Evolutionary conservation across 108 stramenopile genomes (phyloP), one percentile per base, ranked within the genome.

Genomic region (Stephanodiscus minutulus): DNA sequence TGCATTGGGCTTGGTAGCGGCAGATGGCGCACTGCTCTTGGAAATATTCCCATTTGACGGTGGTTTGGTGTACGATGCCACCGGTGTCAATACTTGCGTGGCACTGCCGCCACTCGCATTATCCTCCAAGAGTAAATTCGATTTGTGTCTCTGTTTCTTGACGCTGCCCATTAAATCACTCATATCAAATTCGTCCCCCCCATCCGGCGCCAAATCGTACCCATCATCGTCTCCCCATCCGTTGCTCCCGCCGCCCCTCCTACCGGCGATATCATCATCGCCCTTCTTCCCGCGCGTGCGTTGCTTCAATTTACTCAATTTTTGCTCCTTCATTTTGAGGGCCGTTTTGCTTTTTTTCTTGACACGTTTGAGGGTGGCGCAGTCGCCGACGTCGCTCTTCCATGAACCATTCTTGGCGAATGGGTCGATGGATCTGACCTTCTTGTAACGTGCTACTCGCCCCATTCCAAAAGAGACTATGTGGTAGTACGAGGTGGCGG

Each of bases 401-500:
- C 81, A 76, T 7, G 55, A 55, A 13, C 64, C 48, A 27, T 66
- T 65, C 55, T 77, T 82, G 17, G 81, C 70, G 62, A 82, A 82
- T 47, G 81, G 81, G 47, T 82, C 81, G 76, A 82, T 55, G n/a
- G 81, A 72, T 62, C 72, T 77, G 52, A 82, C 65, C 35, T 82
- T 82, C 68, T 82, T 82, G 76, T 82, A 82, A 37, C 76, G 75
- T 25, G 81, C 58, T 53, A 82, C 65, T 72, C 81, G 62, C 27
- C 81, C 81, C 81, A 82, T 82, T 22, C 13, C 72, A 9, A 41
- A 9, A 12, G n/a, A n/a, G n/a, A n/a, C n/a, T n/a, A n/a, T n/a
- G n/a, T n/a, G n/a, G n/a, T n/a, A n/a, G n/a, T n/a, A n/a, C n/a
- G n/a, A n/a, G n/a, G n/a, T n/a, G n/a, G n/a, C n/a, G n/a, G n/a